Conservation (phyloP, 176 grass and related monocot genomes). For the Puya raimondii region DNA sequence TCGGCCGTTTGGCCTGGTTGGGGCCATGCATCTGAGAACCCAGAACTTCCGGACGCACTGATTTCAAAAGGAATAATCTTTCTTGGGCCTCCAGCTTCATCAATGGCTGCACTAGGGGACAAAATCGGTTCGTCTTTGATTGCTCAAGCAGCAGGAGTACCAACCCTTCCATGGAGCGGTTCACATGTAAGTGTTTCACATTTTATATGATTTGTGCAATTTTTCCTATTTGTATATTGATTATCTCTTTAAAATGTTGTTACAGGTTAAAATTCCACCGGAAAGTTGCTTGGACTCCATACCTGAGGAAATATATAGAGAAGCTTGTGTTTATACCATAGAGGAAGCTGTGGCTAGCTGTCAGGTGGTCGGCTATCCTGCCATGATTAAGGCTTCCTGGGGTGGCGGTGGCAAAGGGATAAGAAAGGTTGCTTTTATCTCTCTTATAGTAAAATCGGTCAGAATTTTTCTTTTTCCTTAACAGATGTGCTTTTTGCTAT, state of each 20-base stretch:
- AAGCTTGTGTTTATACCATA: slow-evolving; percentile 87
- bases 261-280: slow-evolving; percentile 63
- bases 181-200: slow-evolving; percentile 61
- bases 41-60: slow-evolving; percentile 84
- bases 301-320: slow-evolving; percentile 79
- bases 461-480: no score
- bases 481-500: background rate
- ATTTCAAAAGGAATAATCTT: slow-evolving; percentile 80
- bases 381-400: slow-evolving; percentile 99
- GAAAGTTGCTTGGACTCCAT: slow-evolving; percentile 71
- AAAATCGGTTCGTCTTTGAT: slow-evolving; percentile 99
- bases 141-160: slow-evolving; percentile 94
- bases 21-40: slow-evolving; percentile 98
- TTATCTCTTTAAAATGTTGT: slow-evolving; percentile 2
- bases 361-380: slow-evolving; percentile 89
- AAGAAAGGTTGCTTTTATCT: slow-evolving; percentile 73
- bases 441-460: slow-evolving; percentile 17
- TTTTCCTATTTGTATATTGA: slow-evolving; percentile 14
- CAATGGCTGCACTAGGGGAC: slow-evolving; percentile 89
- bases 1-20: slow-evolving; percentile 98
- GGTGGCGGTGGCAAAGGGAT: slow-evolving; percentile 99
- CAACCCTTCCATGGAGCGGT: slow-evolving; percentile 97
- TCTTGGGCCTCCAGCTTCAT: slow-evolving; percentile 79
- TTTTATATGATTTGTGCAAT: slow-evolving; percentile 21
- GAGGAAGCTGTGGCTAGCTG: slow-evolving; percentile 94